Percentiles rank a stretch among this genome's conserved stretches.
These are phyloP conservation scores for Peronospora belbahrii DNA, from an alignment of 352 stramenopile species.

Conservation along the genomic window DNA sequence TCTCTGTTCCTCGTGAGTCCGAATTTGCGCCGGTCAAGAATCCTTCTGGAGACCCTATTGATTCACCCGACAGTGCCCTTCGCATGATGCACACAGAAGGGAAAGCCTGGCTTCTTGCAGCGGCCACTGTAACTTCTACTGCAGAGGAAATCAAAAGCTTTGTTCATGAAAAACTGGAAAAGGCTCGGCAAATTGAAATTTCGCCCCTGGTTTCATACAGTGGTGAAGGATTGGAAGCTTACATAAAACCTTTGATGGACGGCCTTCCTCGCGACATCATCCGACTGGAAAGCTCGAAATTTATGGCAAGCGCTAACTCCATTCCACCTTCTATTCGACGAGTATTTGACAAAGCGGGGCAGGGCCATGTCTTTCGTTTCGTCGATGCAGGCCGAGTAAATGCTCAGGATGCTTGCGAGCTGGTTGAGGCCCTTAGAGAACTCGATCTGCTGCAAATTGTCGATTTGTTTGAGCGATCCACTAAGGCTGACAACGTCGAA, in stretches of 20 bases:
- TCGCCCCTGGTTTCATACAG: constrained; percentile 83
- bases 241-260: constrained; percentile 24
- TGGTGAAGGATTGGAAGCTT: constrained; percentile 63
- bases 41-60: constrained; percentile 48
- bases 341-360: constrained; percentile 26
- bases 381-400: constrained; percentile 30
- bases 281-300: constrained; percentile 27
- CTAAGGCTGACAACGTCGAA: constrained; percentile 18
- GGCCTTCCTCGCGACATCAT: constrained; percentile 23
- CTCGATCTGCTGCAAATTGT: constrained; percentile 29
- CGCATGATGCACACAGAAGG: constrained; percentile 59
- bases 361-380: constrained; percentile 45
- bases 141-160: constrained; percentile 24
- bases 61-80: constrained; percentile 85
- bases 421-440: constrained; percentile 31
- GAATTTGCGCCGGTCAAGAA: constrained; percentile 94
- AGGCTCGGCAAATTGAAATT: constrained; percentile 54
- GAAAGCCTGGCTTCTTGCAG: constrained; percentile 51
- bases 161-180: constrained; percentile 29
- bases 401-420: constrained; percentile 22
- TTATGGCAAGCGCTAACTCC: constrained; percentile 17
- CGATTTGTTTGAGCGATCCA: constrained; percentile 32
- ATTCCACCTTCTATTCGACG: constrained; percentile 33
- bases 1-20: constrained; percentile 87
- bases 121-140: constrained; percentile 29